A percentile compares a stretch with the other conserved stretches of the same genome.
These are phyloP conservation scores for Rubroshorea leprosula DNA, from an alignment of 345 rosid genomes.

Conservation along the genomic window DNA sequence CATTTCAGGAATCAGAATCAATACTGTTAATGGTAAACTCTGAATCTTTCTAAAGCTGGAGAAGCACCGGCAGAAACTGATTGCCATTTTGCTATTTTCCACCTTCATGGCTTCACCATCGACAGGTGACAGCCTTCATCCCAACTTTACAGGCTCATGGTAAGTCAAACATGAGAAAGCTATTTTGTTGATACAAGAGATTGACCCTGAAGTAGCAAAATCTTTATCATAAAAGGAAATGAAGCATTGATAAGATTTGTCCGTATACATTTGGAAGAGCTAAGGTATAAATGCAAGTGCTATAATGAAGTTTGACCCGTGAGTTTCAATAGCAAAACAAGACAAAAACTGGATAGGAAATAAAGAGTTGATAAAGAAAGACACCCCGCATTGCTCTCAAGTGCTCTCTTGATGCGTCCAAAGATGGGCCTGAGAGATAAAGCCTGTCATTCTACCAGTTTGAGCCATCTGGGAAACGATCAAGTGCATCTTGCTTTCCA, in stretches of 20 bases:
- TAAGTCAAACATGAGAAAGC: too few species aligned
- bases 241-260: background rate
- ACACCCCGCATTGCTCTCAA: background rate
- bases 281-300: too few species aligned
- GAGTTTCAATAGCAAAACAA: too few species aligned
- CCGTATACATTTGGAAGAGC: background rate
- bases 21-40: background rate
- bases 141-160: background rate
- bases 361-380: background rate
- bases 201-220: too few species aligned
- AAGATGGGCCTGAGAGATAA: background rate
- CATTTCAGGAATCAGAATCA: background rate
- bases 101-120: background rate
- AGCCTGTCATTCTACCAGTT: constrained; percentile 28
- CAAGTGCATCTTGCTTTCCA: constrained; percentile 70
- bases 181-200: too few species aligned
- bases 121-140: background rate
- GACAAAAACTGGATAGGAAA: too few species aligned
- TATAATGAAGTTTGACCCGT: too few species aligned
- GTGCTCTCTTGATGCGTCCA: too few species aligned
- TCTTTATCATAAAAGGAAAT: background rate
- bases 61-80: background rate
- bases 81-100: background rate
- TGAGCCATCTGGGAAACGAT: constrained; percentile 75
- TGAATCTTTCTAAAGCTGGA: too few species aligned